Percentiles rank a stretch among this genome's conserved stretches.
phyloP scores from a whole-genome alignment of 208 protist species.

The Acanthamoeba lenticulata region DNA sequence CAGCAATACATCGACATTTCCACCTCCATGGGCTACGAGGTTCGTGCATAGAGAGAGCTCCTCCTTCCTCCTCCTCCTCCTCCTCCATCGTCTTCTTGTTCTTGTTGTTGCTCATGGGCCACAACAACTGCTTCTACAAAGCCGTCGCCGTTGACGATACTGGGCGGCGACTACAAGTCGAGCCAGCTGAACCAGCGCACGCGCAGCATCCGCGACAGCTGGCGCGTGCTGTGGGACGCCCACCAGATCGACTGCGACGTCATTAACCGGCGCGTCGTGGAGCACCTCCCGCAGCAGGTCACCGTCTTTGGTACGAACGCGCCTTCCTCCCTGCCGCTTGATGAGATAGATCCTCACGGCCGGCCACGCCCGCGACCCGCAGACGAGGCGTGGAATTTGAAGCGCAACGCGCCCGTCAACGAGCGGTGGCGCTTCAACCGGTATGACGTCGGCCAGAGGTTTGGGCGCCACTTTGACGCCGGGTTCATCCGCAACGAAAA shows the following conservation, averaged over 20 bases:
- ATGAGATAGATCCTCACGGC: not conserved
- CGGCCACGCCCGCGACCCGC: not conserved
- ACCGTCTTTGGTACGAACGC: not conserved
- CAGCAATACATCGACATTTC: slow-evolving; percentile 14
- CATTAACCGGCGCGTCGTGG: not conserved
- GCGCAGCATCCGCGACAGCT: not conserved
- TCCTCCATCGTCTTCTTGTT: too few species aligned
- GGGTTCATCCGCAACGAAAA: not conserved
- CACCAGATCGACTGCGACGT: not conserved
- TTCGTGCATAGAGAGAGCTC: too few species aligned
- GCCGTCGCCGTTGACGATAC: not conserved
- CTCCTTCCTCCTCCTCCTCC: too few species aligned
- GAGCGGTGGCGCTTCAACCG: not conserved
- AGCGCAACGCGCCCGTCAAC: not conserved
- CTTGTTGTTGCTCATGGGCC: too few species aligned
- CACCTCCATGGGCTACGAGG: not conserved
- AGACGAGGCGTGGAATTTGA: not conserved
- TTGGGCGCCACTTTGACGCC: not conserved
- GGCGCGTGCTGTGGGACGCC: not conserved
- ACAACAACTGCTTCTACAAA: not conserved
- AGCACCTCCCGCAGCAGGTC: not conserved
- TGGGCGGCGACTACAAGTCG: not conserved
- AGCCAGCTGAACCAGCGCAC: not conserved
- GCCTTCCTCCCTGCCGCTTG: not conserved
- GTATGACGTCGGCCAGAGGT: not conserved